Evolutionary conservation across 2,329 filamentous ascomycete species (phyloP).

Genomic region (Trichophyton rubrum): DNA sequence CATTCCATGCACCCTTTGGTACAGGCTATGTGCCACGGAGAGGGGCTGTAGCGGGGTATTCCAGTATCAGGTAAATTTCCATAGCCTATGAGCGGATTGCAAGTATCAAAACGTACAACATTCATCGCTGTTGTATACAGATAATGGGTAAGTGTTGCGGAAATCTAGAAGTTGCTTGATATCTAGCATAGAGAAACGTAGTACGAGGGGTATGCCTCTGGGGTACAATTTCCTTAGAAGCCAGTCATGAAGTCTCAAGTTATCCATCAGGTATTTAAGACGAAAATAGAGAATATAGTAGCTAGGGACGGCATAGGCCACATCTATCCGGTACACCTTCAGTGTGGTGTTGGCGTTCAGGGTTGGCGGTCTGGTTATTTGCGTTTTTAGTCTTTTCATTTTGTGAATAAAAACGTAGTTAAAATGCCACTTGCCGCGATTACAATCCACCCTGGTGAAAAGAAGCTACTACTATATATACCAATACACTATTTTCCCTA

Average conservation of each 20-base stretch:
- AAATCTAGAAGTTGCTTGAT: not conserved
- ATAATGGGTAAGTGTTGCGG: not conserved
- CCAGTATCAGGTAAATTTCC: not conserved
- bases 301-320: not conserved
- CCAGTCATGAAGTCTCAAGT: not conserved
- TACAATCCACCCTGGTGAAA: no score
- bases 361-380: no score
- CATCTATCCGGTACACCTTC: not conserved
- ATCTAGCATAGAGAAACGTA: not conserved
- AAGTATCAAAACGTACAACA: not conserved
- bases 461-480: not conserved
- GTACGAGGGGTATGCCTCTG: not conserved
- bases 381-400: not conserved
- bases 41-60: not conserved
- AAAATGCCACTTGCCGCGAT: not conserved
- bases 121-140: not conserved
- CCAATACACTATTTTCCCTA: not conserved
- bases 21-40: not conserved
- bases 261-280: not conserved
- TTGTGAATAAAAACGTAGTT: not conserved
- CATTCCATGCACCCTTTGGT: not conserved
- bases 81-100: not conserved
- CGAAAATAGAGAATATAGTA: not conserved
- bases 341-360: not conserved
- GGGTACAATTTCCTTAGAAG: not conserved